Conservation (phyloP, 129 eudicot species). For the Flaveria linearis region DNA sequence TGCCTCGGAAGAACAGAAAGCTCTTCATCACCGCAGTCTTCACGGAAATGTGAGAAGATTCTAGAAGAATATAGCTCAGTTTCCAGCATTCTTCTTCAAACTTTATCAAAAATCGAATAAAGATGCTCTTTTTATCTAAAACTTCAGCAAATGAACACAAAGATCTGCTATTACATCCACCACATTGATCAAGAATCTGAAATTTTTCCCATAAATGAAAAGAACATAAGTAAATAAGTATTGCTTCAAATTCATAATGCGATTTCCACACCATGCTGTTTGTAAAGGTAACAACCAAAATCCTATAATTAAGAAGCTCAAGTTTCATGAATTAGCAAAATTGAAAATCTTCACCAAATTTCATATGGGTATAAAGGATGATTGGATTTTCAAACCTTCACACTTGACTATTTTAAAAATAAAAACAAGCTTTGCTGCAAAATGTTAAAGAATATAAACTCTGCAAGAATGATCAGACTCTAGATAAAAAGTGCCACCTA, state of each 20-base stretch:
- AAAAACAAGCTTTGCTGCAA: neutral
- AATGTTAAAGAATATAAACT: constrained; percentile 10
- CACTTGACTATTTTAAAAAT: neutral
- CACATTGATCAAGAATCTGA: constrained; percentile 17
- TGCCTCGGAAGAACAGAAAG: constrained; percentile 93
- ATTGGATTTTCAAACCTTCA: constrained; percentile 19
- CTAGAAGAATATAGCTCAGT: constrained; percentile 66
- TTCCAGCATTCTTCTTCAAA: constrained; percentile 56
- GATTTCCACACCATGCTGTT: neutral
- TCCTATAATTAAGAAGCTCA: neutral
- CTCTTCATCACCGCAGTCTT: constrained; percentile 91
- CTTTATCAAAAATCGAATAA: constrained; percentile 6
- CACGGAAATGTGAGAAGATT: constrained; percentile 74
- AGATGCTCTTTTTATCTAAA: neutral
- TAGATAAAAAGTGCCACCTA: constrained; percentile 26
- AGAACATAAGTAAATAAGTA: neutral
- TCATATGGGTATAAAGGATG: neutral
- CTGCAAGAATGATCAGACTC: constrained; percentile 6
- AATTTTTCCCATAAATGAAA: neutral
- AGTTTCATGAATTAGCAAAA: neutral
- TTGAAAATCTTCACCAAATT: constrained; percentile 1
- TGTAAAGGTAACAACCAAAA: neutral
- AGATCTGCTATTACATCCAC: constrained; percentile 7
- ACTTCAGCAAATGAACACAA: constrained; percentile 24
- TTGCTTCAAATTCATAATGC: neutral